Base-by-base conservation (phyloP, 2,329 filamentous ascomycete genomes). In the Fusarium anguioides region DNA sequence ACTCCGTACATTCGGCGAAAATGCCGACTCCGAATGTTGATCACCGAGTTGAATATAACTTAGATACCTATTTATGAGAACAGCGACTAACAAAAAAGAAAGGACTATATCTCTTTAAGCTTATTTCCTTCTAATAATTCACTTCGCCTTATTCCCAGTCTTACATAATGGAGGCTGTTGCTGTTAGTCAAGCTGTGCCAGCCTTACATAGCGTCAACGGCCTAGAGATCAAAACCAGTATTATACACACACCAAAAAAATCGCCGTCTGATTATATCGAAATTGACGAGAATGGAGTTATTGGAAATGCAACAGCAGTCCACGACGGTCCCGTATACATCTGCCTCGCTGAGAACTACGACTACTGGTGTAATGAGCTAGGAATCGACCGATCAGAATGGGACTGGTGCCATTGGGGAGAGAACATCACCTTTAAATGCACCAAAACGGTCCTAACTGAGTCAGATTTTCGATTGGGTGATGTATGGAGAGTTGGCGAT, bases 361-460 rank as follows among this genome's bases (percentile, higher is more conserved):
- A 58, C 11, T 58, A 54, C 11, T 58, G 55, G 55, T 58, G 55
- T 11, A 18, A 37, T 4, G 40, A 54, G 21, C 39, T 58, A 17
- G 55, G 55, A 11, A 3, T 58, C 8, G 14, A 54, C 11, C 31
- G 55, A 26, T 46, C 48, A 18, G 18, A 39, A 17, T 58, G 55
- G 55, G 55, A 58, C 9, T 58, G 55, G 55, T 58, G 55, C 4
- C 55, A 58, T n/a, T 58, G 55, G 55, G 55, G 55, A 40, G 55
- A 58, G 40, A 58, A 58, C 3, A 20, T 58, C 20, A 58, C 55
- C 3, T 54, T 58, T 9, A 54, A 11, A n/a, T 58, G 55, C n/a
- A 58, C 27, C 3, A 21, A 14, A 1, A 36, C 18, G 6, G 18
- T n/a, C 3, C 23, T 56, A 2, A 27, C 52, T 15, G 46, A 56